Percentiles rank a stretch among this genome's conserved stretches.
Evolutionary conservation across 345 rosid species (phyloP).

Genomic region (Gossypium australe): DNA sequence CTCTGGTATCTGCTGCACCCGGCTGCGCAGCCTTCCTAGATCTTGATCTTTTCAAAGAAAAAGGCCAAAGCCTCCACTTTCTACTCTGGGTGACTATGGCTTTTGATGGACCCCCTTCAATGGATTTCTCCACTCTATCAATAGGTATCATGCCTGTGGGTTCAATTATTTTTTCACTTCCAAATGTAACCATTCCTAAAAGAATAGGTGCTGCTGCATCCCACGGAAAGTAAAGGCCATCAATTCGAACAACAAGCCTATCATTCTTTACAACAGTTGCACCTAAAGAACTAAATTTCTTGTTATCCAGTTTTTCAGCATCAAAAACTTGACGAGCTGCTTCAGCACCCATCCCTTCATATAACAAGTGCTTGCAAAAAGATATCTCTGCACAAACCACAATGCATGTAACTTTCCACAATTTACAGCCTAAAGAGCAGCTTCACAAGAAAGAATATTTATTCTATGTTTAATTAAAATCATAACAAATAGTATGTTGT

Average conservation of each 20-base stretch:
- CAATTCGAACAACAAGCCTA: conserved; percentile 46
- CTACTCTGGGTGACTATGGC: conserved; percentile 31
- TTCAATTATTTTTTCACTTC: conserved; percentile 38
- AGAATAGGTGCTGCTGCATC: conserved; percentile 55
- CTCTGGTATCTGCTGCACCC: conserved; percentile 23
- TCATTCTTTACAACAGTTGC: conserved; percentile 45
- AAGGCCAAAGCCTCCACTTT: conserved; percentile 92
- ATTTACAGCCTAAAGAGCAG: conserved; percentile 1
- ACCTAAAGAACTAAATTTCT: conserved; percentile 45
- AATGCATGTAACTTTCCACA: conserved; percentile 12
- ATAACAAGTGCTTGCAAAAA: conserved; percentile 58
- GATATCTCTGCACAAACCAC: conserved; percentile 50
- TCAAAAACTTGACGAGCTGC: conserved; percentile 63
- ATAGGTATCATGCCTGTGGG: conserved; percentile 54
- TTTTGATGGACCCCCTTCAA: conserved; percentile 42
- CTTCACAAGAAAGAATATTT: conserved; percentile 11
- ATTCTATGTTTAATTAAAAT: conserved; percentile 5
- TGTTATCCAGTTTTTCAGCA: conserved; percentile 43
- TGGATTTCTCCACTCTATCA: conserved; percentile 38
- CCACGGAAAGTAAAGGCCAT: conserved; percentile 54
- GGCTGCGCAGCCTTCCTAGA: conserved; percentile 29
- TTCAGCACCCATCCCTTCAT: conserved; percentile 54
- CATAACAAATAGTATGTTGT: background rate
- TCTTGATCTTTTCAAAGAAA: conserved; percentile 46
- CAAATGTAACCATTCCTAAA: conserved; percentile 45